Base-by-base conservation (phyloP, 2,329 filamentous ascomycete species). In the Elsinoe ampelina region DNA sequence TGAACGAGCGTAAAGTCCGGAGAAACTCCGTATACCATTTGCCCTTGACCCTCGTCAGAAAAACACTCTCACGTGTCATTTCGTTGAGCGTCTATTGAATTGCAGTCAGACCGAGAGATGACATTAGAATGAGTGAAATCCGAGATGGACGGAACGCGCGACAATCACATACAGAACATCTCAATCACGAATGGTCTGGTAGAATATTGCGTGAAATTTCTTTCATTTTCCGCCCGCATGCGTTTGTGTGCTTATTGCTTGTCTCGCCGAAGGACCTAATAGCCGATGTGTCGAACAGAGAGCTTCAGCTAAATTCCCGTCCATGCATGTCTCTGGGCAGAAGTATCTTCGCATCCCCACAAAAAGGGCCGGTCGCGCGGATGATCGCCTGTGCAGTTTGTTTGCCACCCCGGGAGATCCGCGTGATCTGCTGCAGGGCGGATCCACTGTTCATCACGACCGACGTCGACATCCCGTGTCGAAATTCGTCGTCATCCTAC, bases 221-320 rank as follows among this genome's bases (percentile, higher is more conserved):
- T 50, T 50, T 15, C 30, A 34, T 34, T 50, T 36, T 26, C 32
- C 45, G 26, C 45, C 45, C 11, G 20, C 45, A 50, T 50, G 45
- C 32, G n/a, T n/a, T n/a, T 34, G 32, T 50, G 15, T 43, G 41
- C 41, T 43, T 43, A 12, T 32, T 35, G 45, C 45, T 50, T 13
- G 11, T 22, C 45, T 34, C 41, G 41, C 41, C 32, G 22, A 52
- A 52, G 19, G 48, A 52, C 48, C 48, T 39, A 52, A 52, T 39
- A 52, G 48, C 48, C 48, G 12, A 52, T 39, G 48, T 52, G 34
- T 52, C 48, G 48, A 35, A 34, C 45, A 50, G 32, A 50, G 26
- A 34, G 45, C 30, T 34, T 17, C 12, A 20, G n/a, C 32, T 8
- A 22, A 34, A 8, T 50, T 35, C 12, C 34, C 26, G 11, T 30